Evolutionary conservation across 2,329 filamentous ascomycete species (phyloP).

Genomic region (Neofusicoccum umdonicola): DNA sequence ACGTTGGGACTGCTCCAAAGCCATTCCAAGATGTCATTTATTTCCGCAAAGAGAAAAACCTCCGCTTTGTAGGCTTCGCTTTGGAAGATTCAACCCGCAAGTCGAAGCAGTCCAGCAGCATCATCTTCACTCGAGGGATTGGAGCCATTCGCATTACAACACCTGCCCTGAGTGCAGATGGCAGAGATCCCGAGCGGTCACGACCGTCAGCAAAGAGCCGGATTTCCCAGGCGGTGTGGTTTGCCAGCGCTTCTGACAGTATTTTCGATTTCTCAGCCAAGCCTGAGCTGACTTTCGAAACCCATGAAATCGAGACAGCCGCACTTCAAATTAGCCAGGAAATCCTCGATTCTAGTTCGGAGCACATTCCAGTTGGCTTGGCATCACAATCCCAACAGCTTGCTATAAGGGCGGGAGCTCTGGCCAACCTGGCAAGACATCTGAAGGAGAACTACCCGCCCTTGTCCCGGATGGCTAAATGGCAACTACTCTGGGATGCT

Average conservation of each 20-base stretch:
- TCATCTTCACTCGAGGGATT: constrained; percentile 57
- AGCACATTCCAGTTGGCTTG: constrained; percentile 35
- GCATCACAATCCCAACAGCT: constrained; percentile 81
- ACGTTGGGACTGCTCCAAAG: constrained; percentile 35
- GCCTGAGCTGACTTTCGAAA: constrained; percentile 63
- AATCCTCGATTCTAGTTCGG: constrained; percentile 73
- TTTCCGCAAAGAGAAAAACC: constrained; percentile 57
- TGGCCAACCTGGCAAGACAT: constrained; percentile 72
- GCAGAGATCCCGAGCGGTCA: constrained; percentile 38
- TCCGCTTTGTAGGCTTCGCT: constrained; percentile 50
- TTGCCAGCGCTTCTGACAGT: constrained; percentile 75
- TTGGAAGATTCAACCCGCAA: constrained; percentile 46
- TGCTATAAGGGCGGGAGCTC: constrained; percentile 66
- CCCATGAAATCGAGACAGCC: constrained; percentile 70
- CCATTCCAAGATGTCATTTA: constrained; percentile 86
- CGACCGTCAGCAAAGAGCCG: constrained; percentile 80
- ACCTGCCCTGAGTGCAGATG: constrained; percentile 59
- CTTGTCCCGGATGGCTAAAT: constrained; percentile 67
- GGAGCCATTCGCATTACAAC: constrained; percentile 57
- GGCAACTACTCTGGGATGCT: constrained; percentile 82
- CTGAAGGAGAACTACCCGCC: constrained; percentile 63
- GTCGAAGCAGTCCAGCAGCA: constrained; percentile 39
- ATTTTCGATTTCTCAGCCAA: constrained; percentile 80
- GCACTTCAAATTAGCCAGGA: constrained; percentile 77
- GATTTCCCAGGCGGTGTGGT: constrained; percentile 93